Conservation (phyloP, 2,329 filamentous ascomycete genomes). For the Epichloe brachyelytri region DNA sequence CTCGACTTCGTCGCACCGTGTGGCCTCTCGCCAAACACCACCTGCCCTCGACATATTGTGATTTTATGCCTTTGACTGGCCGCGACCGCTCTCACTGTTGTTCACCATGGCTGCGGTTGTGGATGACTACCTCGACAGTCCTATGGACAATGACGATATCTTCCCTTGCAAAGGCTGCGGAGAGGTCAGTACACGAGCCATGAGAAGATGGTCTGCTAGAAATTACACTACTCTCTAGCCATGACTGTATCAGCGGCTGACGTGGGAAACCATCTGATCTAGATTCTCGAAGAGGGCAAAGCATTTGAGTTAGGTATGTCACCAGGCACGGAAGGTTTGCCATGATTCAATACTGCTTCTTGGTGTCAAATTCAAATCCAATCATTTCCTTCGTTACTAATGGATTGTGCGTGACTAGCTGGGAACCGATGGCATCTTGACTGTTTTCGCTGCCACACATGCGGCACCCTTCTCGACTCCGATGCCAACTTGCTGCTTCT, state of each 20-base stretch:
- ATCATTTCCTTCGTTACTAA: constrained; percentile 9
- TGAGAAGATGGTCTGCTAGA: neutral
- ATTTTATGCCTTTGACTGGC: neutral
- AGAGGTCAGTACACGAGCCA: constrained; percentile 43
- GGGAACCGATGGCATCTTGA: constrained; percentile 97
- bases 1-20: neutral
- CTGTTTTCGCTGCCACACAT: constrained; percentile 96
- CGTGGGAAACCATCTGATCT: constrained; percentile 5
- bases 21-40: neutral
- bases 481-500: constrained; percentile 95
- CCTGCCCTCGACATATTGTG: neutral
- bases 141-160: constrained; percentile 67
- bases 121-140: constrained; percentile 49
- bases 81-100: neutral
- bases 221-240: neutral
- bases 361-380: too few species aligned
- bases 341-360: too few species aligned
- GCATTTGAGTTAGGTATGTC: constrained; percentile 85
- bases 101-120: constrained; percentile 34
- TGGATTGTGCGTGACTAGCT: constrained; percentile 37
- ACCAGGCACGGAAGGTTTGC: neutral
- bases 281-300: constrained; percentile 98
- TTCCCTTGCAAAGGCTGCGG: constrained; percentile 90
- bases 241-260: neutral
- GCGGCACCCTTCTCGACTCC: constrained; percentile 88